Evolutionary conservation across 768 basidiomycete genomes (phyloP), one percentile per base, ranked within the genome.

Genomic region (Hemileccinum rubropunctum): DNA sequence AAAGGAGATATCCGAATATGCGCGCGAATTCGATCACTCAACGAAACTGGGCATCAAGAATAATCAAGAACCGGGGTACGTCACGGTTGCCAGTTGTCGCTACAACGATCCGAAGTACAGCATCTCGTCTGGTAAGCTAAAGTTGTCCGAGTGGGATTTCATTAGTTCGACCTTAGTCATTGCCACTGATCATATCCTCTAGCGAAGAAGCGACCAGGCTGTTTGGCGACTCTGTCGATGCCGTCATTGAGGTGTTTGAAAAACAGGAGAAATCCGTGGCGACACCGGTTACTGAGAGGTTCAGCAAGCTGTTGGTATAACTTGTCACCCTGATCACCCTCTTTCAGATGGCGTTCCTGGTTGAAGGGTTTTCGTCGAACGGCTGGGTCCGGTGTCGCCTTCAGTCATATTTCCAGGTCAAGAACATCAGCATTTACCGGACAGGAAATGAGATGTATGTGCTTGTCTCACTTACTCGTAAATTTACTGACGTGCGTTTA

Each of bases 161-260:
- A 23, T 23, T 6, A 10, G 1, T 36, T 18, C 1, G 0, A 17
- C 1, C 6, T n/a, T 10, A 9, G 12, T n/a, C 7, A 10, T 21
- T 6, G 3, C 6, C 20, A 6, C 20, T n/a, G 13, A 32, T 15
- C 6, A 4, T 12, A 5, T 17, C 4, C 14, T 35, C 14, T 11
- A 57, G 57, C 1, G 5, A 36, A 20, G 57, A 58, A 14, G 48
- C 42, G 15, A 44, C 57, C 0, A 17, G 23, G 1, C 20, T 58
- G 35, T 57, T 58, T 12, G 12, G 49, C 8, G 42, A 47, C 3
- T 45, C 57, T 6, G 42, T 57, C 13, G 15, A 47, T 12, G 55
- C 57, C 11, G 57, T 57, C 14, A 53, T 50, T 3, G 34, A 38
- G 6, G 55, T 55, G 4, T 58, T 58, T 2, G 42, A 53, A 17